Evolutionary conservation across 2,329 filamentous ascomycete species (phyloP).

Genomic region (Cladobotryum mycophilum): DNA sequence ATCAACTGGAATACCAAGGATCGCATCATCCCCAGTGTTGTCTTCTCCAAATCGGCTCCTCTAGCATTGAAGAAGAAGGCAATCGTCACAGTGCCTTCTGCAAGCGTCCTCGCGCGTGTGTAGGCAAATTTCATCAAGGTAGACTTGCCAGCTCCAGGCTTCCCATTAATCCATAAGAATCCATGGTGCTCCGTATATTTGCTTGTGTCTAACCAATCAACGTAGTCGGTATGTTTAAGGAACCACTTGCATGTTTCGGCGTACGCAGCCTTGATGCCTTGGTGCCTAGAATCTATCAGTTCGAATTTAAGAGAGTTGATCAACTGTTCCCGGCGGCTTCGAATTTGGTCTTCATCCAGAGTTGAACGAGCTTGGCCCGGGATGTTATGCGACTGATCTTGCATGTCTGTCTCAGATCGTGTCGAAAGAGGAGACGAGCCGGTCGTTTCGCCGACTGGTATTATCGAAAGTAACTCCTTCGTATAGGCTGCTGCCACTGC

Average conservation of each 20-base stretch:
- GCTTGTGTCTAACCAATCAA: slow-evolving; percentile 7
- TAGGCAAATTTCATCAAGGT: slow-evolving; percentile 10
- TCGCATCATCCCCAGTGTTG: slow-evolving; percentile 42
- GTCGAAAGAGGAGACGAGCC: background rate
- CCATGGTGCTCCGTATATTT: slow-evolving; percentile 5
- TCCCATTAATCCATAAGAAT: slow-evolving; percentile 11
- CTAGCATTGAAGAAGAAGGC: slow-evolving; percentile 43
- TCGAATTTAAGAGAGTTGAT: slow-evolving; percentile 13
- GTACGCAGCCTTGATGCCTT: slow-evolving; percentile 11
- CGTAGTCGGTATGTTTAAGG: background rate
- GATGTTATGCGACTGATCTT: too few species aligned
- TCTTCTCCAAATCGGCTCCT: slow-evolving; percentile 37
- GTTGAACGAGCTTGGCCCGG: too few species aligned
- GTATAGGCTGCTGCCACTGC: slow-evolving; percentile 3
- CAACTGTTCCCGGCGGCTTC: background rate
- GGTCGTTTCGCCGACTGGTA: background rate
- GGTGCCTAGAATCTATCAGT: slow-evolving; percentile 12
- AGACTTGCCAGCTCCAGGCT: slow-evolving; percentile 12
- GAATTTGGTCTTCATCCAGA: background rate
- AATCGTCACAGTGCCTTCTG: background rate
- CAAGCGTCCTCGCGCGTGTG: background rate
- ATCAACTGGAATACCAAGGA: slow-evolving; percentile 40
- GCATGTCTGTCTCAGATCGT: background rate
- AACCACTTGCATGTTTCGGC: slow-evolving; percentile 17
- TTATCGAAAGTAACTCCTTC: background rate